Conservation (phyloP, 139 green algal species). For the Chlamydomonas sp. region DNA sequence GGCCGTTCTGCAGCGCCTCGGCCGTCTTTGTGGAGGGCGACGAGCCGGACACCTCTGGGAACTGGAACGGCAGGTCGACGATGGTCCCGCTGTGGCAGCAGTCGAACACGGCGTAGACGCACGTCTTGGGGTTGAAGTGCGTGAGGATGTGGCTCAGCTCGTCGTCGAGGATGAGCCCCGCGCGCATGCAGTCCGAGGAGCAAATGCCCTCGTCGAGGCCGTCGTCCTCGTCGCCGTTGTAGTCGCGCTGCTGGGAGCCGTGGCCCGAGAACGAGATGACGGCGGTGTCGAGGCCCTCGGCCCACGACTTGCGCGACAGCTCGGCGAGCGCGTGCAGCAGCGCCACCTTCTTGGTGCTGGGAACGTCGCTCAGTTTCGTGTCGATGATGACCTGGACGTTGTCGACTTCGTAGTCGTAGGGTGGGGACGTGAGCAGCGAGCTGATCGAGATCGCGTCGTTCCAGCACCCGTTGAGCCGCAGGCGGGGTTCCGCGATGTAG, state of each 20-base stretch:
- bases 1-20: background rate
- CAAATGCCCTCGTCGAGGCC: slow-evolving; percentile 55
- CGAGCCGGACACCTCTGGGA: background rate
- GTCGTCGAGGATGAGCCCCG: slow-evolving; percentile 43
- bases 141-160: slow-evolving; percentile 43
- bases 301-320: background rate
- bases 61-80: slow-evolving; percentile 49
- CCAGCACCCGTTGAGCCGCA: no score
- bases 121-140: slow-evolving; percentile 22
- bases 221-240: slow-evolving; percentile 48
- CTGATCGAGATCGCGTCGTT: no score
- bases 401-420: no score
- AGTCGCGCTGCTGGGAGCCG: slow-evolving; percentile 47
- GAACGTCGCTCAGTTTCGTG: no score
- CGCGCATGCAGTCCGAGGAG: slow-evolving; percentile 12
- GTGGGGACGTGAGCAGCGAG: no score
- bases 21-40: background rate
- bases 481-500: no score
- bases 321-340: background rate
- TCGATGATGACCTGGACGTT: no score
- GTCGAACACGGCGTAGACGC: slow-evolving; percentile 60
- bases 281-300: background rate
- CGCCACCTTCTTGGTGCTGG: no score
- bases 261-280: slow-evolving; percentile 30
- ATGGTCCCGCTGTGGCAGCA: slow-evolving; percentile 47